These are phyloP conservation scores for Ustilago hordei DNA, from an alignment of 1,284 basidiomycete genomes.

Conservation along the genomic window DNA sequence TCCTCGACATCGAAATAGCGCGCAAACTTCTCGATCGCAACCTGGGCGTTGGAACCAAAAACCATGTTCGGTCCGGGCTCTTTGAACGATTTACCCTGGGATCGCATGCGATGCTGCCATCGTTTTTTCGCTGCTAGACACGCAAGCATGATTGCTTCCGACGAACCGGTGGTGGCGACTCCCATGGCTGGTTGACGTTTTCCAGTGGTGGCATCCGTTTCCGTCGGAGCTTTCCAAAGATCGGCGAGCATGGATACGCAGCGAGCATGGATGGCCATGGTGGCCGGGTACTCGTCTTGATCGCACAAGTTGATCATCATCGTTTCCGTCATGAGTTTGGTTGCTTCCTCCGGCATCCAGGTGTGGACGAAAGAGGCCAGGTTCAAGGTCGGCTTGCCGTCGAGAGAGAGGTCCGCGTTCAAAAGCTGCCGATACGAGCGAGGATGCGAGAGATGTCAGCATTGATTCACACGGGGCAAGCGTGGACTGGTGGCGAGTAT, in stretches of 20 bases:
- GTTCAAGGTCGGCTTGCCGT: slow-evolving; percentile 83
- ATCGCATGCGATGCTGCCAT: slow-evolving; percentile 90
- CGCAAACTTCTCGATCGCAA: slow-evolving; percentile 74
- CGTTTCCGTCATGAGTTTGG: slow-evolving; percentile 72
- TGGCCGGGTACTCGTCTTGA: slow-evolving; percentile 85
- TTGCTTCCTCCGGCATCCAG: slow-evolving; percentile 74
- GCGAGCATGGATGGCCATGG: slow-evolving; percentile 68
- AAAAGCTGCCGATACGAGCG: slow-evolving; percentile 75
- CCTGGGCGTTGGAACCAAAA: slow-evolving; percentile 85
- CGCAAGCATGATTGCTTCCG: slow-evolving; percentile 88
- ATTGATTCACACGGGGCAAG: neutral
- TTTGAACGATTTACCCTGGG: slow-evolving; percentile 74
- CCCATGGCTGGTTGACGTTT: slow-evolving; percentile 61
- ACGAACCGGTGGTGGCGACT: slow-evolving; percentile 93
- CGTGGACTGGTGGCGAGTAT: neutral
- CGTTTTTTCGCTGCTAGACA: slow-evolving; percentile 93
- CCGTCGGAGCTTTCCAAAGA: slow-evolving; percentile 81
- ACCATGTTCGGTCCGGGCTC: slow-evolving; percentile 77
- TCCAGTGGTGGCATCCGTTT: slow-evolving; percentile 45
- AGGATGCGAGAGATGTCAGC: neutral
- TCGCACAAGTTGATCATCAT: slow-evolving; percentile 83
- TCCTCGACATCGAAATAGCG: slow-evolving; percentile 88
- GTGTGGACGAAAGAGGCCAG: slow-evolving; percentile 76
- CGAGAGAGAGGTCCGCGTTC: slow-evolving; percentile 77
- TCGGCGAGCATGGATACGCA: slow-evolving; percentile 86